Evolutionary conservation across 2,329 filamentous ascomycete species (phyloP).

Genomic region (Stemphylium vesicarium): DNA sequence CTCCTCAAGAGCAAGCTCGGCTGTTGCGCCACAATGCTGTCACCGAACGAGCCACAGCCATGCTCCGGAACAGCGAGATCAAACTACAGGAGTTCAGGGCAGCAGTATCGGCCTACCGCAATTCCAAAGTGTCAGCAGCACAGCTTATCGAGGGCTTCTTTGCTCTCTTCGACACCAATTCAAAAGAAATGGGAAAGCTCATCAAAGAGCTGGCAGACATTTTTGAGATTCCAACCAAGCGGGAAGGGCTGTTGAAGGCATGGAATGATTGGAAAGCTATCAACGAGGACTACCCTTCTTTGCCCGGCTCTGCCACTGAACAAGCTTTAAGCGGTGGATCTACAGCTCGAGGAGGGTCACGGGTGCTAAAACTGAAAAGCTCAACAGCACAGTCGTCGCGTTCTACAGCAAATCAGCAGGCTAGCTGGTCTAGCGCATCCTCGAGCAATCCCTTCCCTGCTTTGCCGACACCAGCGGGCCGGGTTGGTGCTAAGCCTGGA

Average conservation of each 20-base stretch:
- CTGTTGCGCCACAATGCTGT: slow-evolving; percentile 82
- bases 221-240: slow-evolving; percentile 82
- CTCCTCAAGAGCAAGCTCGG: slow-evolving; percentile 81
- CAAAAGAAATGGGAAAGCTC: slow-evolving; percentile 82
- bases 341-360: slow-evolving; percentile 60
- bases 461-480: slow-evolving; percentile 35
- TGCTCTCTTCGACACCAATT: slow-evolving; percentile 80
- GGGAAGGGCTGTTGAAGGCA: slow-evolving; percentile 74
- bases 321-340: slow-evolving; percentile 47
- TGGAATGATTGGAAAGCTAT: slow-evolving; percentile 97
- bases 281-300: slow-evolving; percentile 91
- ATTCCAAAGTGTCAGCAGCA: slow-evolving; percentile 70
- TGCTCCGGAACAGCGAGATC: slow-evolving; percentile 76
- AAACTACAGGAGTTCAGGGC: slow-evolving; percentile 81
- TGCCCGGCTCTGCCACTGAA: slow-evolving; percentile 69
- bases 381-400: slow-evolving; percentile 72
- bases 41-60: slow-evolving; percentile 79
- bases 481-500: slow-evolving; percentile 45
- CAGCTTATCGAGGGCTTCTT: slow-evolving; percentile 89
- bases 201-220: slow-evolving; percentile 91
- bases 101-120: slow-evolving; percentile 79
- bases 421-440: slow-evolving; percentile 62
- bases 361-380: slow-evolving; percentile 73
- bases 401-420: slow-evolving; percentile 62
- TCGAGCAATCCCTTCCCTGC: slow-evolving; percentile 43